Evolutionary conservation across 2,329 filamentous ascomycete species (phyloP).

Genomic region (Hymenoscyphus scutula): DNA sequence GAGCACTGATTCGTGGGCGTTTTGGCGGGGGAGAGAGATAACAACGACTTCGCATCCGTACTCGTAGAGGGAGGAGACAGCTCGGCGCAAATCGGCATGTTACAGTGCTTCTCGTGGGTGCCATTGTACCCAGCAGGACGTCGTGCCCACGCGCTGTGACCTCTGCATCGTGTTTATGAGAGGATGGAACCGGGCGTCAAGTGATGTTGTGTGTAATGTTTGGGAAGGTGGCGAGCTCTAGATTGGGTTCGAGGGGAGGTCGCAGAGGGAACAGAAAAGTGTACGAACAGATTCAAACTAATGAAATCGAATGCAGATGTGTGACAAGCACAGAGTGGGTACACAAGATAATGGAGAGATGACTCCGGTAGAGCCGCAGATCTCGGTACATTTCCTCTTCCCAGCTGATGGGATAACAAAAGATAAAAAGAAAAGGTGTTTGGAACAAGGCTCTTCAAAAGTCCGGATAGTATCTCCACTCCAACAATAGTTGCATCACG

Average conservation of each 20-base stretch:
- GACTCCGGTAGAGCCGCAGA: neutral
- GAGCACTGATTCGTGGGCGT: slow-evolving; percentile 21
- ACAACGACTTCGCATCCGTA: slow-evolving; percentile 14
- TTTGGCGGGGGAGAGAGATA: slow-evolving; percentile 22
- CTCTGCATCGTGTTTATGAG: neutral
- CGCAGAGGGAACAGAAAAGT: neutral
- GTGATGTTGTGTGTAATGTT: neutral
- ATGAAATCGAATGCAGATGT: neutral
- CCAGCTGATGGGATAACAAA: neutral
- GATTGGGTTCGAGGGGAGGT: neutral
- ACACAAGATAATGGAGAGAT: neutral
- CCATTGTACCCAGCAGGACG: neutral
- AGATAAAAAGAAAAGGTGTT: neutral
- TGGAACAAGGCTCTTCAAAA: neutral
- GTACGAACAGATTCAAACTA: neutral
- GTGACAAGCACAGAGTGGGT: slow-evolving; percentile 2
- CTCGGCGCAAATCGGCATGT: slow-evolving; percentile 14
- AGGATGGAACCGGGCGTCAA: neutral
- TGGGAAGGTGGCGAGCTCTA: neutral
- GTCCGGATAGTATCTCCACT: neutral
- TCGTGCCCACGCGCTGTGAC: neutral
- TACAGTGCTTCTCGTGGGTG: neutral
- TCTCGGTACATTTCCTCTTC: neutral
- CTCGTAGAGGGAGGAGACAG: slow-evolving; percentile 22
- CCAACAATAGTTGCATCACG: neutral